Evolutionary conservation across 345 rosid genomes (phyloP).

Genomic region (Mallotus nudiflorus): DNA sequence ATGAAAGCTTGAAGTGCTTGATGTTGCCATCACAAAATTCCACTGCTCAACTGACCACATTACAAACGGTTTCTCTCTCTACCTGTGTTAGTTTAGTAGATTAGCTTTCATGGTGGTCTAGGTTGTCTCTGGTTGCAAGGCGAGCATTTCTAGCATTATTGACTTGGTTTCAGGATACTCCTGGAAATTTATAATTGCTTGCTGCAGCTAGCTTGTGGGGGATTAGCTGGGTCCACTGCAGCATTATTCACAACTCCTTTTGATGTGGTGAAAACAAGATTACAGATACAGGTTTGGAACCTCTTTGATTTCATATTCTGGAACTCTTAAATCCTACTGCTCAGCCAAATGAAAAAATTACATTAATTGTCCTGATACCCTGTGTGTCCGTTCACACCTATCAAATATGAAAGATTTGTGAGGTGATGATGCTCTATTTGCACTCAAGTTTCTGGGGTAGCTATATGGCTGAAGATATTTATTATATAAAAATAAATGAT

Average conservation of each 20-base stretch:
- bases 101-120: constrained; percentile 4
- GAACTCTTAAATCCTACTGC: background rate
- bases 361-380: background rate
- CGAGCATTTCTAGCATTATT: constrained; percentile 3
- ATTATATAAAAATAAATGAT: background rate
- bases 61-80: constrained; percentile 56
- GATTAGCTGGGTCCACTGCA: constrained; percentile 89
- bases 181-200: constrained; percentile 7
- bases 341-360: background rate
- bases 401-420: no score
- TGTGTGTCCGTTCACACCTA: background rate
- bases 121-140: constrained; percentile 14
- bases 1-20: constrained; percentile 76
- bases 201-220: constrained; percentile 78
- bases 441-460: background rate
- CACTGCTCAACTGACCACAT: constrained; percentile 47
- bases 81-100: background rate
- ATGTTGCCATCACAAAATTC: constrained; percentile 46
- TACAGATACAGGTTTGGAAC: constrained; percentile 73
- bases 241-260: constrained; percentile 90
- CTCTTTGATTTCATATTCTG: background rate
- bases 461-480: constrained; percentile 1
- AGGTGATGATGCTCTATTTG: background rate
- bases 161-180: constrained; percentile 9
- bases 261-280: constrained; percentile 92